Evolutionary conservation across 179 eudicot species (phyloP).

Genomic region (Beta corolliflora): DNA sequence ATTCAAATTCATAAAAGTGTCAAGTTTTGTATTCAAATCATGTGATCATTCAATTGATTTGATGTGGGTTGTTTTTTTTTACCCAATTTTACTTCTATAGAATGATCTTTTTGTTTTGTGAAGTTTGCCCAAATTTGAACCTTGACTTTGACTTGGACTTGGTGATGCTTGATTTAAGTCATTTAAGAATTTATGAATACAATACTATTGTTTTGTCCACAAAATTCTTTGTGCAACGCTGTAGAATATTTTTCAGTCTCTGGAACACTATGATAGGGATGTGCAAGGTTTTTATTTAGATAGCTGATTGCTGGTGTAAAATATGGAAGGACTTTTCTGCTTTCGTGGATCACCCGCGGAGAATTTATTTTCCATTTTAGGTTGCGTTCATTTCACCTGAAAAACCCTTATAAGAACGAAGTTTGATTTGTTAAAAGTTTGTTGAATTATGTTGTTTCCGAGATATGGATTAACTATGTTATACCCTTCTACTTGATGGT

Average conservation of each 20-base stretch:
- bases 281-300: background rate
- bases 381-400: background rate
- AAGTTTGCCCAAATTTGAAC: slow-evolving; percentile 3
- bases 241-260: background rate
- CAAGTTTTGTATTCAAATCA: background rate
- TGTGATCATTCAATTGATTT: slow-evolving; percentile 5
- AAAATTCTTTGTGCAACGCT: background rate
- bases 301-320: background rate
- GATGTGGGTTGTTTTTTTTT: background rate
- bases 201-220: background rate
- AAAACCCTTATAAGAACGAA: background rate
- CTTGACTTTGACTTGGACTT: slow-evolving; percentile 17
- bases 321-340: background rate
- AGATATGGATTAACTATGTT: background rate
- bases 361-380: background rate
- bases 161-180: background rate
- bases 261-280: slow-evolving; percentile 1
- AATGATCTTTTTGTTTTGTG: too few relatives aligned
- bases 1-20: background rate
- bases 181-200: background rate
- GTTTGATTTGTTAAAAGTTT: background rate
- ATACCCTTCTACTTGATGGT: background rate
- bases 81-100: too few relatives aligned
- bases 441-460: slow-evolving; percentile 5
- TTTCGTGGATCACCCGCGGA: background rate